Evolutionary conservation across 768 basidiomycete genomes (phyloP).

Genomic region (Lentinula sp.): DNA sequence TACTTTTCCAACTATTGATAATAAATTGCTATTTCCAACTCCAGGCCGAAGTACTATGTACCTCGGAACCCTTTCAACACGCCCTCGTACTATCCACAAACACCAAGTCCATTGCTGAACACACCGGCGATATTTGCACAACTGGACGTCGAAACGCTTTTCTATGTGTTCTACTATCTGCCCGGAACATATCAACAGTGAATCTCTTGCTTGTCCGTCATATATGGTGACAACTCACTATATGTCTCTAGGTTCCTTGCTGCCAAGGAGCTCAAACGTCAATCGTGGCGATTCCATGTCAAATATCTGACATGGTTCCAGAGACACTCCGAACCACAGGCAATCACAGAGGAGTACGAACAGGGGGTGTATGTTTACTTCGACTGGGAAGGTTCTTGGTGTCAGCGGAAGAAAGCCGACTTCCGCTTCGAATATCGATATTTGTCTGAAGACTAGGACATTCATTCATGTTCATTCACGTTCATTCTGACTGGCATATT

Average conservation of each 20-base stretch:
- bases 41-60: conserved; percentile 93
- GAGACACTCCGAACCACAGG: conserved; percentile 94
- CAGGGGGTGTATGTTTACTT: conserved; percentile 99
- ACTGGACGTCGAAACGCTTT: conserved; percentile 94
- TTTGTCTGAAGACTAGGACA: conserved; percentile 75
- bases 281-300: conserved; percentile 99
- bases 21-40: neutral
- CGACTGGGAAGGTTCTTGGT: conserved; percentile 99
- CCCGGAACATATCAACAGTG: conserved; percentile 98
- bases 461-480: neutral
- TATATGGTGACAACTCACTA: neutral
- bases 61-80: conserved; percentile 89
- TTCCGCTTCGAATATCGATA: conserved; percentile 97
- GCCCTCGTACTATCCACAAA: conserved; percentile 92
- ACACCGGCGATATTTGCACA: conserved; percentile 83
- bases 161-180: conserved; percentile 98
- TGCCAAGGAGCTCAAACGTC: conserved; percentile 93
- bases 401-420: conserved; percentile 95
- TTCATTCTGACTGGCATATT: neutral
- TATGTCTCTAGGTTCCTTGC: conserved; percentile 72
- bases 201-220: conserved; percentile 16
- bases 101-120: conserved; percentile 72
- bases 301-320: conserved; percentile 99
- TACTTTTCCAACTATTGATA: conserved; percentile 2
- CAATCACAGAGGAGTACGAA: conserved; percentile 98